These are phyloP conservation scores for Plasmodium cynomolgi DNA, from an alignment of 169 alveolate genomes.

Conservation along the genomic window DNA sequence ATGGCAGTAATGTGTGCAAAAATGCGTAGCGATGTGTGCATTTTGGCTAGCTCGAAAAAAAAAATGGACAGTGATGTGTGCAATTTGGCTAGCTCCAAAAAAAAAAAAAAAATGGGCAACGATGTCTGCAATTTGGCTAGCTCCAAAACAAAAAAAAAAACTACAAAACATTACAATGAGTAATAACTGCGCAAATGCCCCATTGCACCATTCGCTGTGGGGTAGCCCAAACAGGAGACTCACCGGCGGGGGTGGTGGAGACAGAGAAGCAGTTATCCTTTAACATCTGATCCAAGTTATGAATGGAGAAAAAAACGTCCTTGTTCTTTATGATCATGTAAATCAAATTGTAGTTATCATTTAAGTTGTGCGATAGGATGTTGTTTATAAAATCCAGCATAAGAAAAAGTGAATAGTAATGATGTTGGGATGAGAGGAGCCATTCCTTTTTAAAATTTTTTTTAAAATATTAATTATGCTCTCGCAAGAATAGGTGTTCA, in stretches of 20 bases:
- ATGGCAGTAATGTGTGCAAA: neutral
- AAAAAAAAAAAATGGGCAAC: neutral
- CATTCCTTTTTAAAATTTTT: slow-evolving; percentile 74
- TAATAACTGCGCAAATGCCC: neutral
- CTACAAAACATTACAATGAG: neutral
- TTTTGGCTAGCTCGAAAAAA: slow-evolving; percentile 5
- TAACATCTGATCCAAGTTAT: slow-evolving; percentile 33
- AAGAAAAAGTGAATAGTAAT: slow-evolving; percentile 58
- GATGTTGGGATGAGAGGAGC: slow-evolving; percentile 64
- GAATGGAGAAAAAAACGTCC: slow-evolving; percentile 56
- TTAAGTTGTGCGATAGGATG: slow-evolving; percentile 56
- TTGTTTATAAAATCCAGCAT: slow-evolving; percentile 68
- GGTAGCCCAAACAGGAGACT: neutral
- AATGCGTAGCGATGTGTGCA: neutral
- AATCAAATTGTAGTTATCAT: slow-evolving; percentile 64
- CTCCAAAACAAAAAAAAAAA: neutral
- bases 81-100: neutral
- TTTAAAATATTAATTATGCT: slow-evolving; percentile 58
- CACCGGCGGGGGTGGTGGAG: slow-evolving; percentile 6
- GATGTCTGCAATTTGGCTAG: neutral
- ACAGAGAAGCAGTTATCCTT: slow-evolving; percentile 14
- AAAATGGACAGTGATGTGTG: neutral
- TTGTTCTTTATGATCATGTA: slow-evolving; percentile 64
- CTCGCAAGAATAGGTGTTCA: slow-evolving; percentile 63
- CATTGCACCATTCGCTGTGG: neutral